Evolutionary conservation across 306 rosid species (phyloP).

Genomic region (Rubus parviflorus): DNA sequence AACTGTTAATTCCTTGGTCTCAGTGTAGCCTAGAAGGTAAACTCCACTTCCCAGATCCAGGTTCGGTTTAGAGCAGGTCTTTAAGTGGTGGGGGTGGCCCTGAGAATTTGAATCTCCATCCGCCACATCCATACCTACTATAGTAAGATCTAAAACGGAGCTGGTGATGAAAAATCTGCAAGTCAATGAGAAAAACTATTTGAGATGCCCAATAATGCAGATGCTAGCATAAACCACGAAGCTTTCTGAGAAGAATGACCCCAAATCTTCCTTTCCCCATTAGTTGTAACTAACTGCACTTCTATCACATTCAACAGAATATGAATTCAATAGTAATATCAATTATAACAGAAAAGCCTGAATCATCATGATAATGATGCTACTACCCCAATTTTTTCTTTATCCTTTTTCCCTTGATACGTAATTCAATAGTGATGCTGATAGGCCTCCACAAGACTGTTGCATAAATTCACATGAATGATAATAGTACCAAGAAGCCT

Average conservation of each 20-base stretch:
- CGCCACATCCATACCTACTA: slow-evolving; percentile 80
- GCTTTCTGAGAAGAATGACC: neutral
- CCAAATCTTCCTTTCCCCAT: slow-evolving; percentile 4
- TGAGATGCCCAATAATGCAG: slow-evolving; percentile 9
- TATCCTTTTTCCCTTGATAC: neutral
- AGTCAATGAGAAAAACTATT: slow-evolving; percentile 30
- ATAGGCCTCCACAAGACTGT: neutral
- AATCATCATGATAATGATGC: neutral
- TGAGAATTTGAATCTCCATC: slow-evolving; percentile 84
- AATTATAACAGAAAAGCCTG: neutral
- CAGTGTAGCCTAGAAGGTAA: slow-evolving; percentile 82
- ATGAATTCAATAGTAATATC: neutral
- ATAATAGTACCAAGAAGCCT: neutral
- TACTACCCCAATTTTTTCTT: neutral
- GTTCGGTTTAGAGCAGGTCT: slow-evolving; percentile 76
- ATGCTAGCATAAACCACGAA: slow-evolving; percentile 3
- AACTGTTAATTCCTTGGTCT: slow-evolving; percentile 68
- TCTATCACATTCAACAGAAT: neutral
- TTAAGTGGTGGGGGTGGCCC: slow-evolving; percentile 69
- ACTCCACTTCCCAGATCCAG: slow-evolving; percentile 85
- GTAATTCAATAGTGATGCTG: neutral
- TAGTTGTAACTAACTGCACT: neutral
- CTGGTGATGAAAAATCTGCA: slow-evolving; percentile 95
- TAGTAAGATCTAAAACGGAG: slow-evolving; percentile 93
- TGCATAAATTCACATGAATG: neutral